Evolutionary conservation across 805 yeast species (phyloP).

Genomic region (Ogataea glucozyma): DNA sequence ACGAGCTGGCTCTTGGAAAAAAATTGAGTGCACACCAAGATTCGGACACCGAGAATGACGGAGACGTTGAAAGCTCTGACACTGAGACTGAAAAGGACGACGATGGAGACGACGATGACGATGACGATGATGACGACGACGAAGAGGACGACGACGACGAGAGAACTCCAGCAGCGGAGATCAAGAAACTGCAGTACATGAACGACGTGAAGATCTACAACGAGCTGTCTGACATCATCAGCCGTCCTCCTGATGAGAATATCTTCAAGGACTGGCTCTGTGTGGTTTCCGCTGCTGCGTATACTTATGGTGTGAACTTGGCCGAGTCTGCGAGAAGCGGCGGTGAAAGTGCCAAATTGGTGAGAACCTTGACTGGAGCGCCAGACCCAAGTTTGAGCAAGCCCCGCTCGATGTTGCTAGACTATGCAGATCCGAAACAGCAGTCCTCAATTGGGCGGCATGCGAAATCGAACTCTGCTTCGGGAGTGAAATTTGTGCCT

Average conservation of each 20-base stretch:
- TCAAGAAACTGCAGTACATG: conserved; percentile 26
- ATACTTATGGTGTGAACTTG: conserved; percentile 35
- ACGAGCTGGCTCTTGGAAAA: conserved; percentile 16
- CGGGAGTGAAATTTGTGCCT: conserved; percentile 10
- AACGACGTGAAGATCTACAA: conserved; percentile 31
- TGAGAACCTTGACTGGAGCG: conserved; percentile 44
- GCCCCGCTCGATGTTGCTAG: conserved; percentile 35
- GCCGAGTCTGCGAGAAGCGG: conserved; percentile 40
- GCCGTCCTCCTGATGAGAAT: conserved; percentile 26
- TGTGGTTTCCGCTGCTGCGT: conserved; percentile 35
- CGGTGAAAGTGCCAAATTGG: conserved; percentile 41
- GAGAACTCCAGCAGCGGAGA: conserved; percentile 25
- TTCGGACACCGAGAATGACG: conserved; percentile 10
- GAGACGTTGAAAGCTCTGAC: conserved; percentile 8
- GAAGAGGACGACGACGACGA: conserved; percentile 19
- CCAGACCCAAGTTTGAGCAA: conserved; percentile 32
- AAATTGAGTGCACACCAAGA: neutral
- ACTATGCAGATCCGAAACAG: conserved; percentile 10
- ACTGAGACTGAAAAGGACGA: neutral
- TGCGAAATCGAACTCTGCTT: neutral
- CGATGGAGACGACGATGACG: conserved; percentile 1
- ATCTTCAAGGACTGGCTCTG: conserved; percentile 34
- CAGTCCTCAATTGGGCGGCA: neutral
- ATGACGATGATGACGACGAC: conserved; percentile 11
- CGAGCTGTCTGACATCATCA: conserved; percentile 25